Conservation (phyloP, 2,329 filamentous ascomycete genomes). For the Camillea tinctor region DNA sequence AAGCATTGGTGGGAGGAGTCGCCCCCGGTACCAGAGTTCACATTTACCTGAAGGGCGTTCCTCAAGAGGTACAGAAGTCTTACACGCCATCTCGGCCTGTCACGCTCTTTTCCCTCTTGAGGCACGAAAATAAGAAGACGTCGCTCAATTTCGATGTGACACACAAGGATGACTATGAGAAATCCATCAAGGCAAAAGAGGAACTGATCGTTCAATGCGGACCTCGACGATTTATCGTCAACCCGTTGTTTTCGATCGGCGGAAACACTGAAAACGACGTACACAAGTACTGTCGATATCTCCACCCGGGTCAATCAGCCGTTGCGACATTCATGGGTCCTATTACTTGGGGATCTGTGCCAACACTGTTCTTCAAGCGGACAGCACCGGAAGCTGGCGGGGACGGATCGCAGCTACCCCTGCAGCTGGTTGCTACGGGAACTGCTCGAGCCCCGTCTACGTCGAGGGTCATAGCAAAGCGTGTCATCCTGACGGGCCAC, state of each 20-base stretch:
- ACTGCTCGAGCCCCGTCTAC: conserved; percentile 78
- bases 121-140: conserved; percentile 93
- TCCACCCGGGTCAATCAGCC: conserved; percentile 86
- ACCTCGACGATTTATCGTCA: conserved; percentile 80
- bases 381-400: conserved; percentile 44
- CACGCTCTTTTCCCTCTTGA: conserved; percentile 79
- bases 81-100: conserved; percentile 60
- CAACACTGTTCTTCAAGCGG: conserved; percentile 81
- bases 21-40: conserved; percentile 79
- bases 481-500: conserved; percentile 90
- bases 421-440: conserved; percentile 81
- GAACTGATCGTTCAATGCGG: conserved; percentile 91
- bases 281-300: conserved; percentile 90
- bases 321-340: conserved; percentile 90
- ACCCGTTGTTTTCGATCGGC: conserved; percentile 85
- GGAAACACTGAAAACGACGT: conserved; percentile 94
- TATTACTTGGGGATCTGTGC: conserved; percentile 89
- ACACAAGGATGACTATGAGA: conserved; percentile 72
- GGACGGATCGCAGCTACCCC: conserved; percentile 44
- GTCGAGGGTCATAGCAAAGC: conserved; percentile 84
- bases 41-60: conserved; percentile 64
- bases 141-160: conserved; percentile 87
- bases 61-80: conserved; percentile 42
- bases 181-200: conserved; percentile 85
- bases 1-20: conserved; percentile 87